Conservation (phyloP, 2,329 filamentous ascomycete species). For the Trichoderma breve region DNA sequence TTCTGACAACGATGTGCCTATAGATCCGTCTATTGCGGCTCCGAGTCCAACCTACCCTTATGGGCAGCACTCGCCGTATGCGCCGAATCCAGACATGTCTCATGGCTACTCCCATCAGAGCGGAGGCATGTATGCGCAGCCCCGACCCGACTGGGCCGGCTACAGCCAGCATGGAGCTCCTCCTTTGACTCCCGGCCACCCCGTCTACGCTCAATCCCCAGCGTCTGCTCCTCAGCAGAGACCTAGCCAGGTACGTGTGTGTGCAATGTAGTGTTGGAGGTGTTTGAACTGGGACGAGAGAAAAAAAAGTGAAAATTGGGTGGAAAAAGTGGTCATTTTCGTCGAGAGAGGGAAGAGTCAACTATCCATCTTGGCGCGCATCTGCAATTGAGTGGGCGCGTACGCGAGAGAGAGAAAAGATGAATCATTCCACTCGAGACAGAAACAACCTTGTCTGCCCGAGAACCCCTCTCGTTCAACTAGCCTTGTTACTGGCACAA, state of each 20-base stretch:
- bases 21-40: constrained; percentile 97
- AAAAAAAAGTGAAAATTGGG: background rate
- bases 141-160: constrained; percentile 71
- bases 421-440: background rate
- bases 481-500: background rate
- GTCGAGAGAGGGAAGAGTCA: background rate
- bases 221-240: constrained; percentile 54
- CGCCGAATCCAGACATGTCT: constrained; percentile 79
- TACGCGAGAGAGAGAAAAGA: background rate
- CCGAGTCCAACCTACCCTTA: constrained; percentile 89
- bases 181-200: constrained; percentile 51
- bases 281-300: background rate
- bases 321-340: background rate
- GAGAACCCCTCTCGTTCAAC: background rate
- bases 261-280: background rate
- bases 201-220: constrained; percentile 55
- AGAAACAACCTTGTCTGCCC: background rate
- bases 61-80: constrained; percentile 82
- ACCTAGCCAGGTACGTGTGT: constrained; percentile 57
- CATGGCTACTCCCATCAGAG: constrained; percentile 68
- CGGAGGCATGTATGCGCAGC: constrained; percentile 63
- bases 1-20: constrained; percentile 96
- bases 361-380: background rate
- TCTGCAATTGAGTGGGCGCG: background rate
- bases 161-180: constrained; percentile 57